Conservation (phyloP, 83 land plant genomes). For the Thuja plicata region DNA sequence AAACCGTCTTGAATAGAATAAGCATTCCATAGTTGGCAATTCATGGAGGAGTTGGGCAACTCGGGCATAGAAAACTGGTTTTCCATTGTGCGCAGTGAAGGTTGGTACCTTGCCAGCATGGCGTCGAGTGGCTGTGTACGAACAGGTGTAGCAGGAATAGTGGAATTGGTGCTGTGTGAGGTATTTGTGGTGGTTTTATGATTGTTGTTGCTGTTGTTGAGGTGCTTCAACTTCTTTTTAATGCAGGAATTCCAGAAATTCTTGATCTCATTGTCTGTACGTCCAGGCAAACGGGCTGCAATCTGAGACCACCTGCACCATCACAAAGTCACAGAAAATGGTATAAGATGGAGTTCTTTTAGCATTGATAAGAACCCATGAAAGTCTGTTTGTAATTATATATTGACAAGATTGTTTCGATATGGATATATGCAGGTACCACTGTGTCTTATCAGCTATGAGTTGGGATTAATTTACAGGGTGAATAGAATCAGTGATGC, state of each 20-base stretch:
- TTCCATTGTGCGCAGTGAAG: not conserved
- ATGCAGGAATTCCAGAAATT: constrained; percentile 14
- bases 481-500: too few species aligned
- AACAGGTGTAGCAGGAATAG: not conserved
- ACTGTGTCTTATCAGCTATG: too few species aligned
- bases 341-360: not conserved
- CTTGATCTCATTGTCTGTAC: constrained; percentile 15
- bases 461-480: too few species aligned
- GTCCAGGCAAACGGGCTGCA: constrained; percentile 16
- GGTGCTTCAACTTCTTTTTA: constrained; percentile 13
- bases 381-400: not conserved
- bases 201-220: not conserved
- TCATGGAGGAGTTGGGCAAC: not conserved
- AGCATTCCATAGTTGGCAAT: constrained; percentile 3
- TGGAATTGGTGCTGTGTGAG: not conserved
- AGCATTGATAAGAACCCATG: not conserved
- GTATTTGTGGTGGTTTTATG: not conserved
- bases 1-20: not conserved
- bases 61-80: constrained; percentile 4
- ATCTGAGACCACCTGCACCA: constrained; percentile 13
- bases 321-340: not conserved
- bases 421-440: too few species aligned
- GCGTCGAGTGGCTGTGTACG: constrained; percentile 2
- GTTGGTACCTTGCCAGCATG: constrained; percentile 14
- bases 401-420: too few species aligned